Percentiles rank a stretch among this genome's conserved stretches.
Evolutionary conservation across 306 rosid species (phyloP).

Genomic region (Cucumis sativus): DNA sequence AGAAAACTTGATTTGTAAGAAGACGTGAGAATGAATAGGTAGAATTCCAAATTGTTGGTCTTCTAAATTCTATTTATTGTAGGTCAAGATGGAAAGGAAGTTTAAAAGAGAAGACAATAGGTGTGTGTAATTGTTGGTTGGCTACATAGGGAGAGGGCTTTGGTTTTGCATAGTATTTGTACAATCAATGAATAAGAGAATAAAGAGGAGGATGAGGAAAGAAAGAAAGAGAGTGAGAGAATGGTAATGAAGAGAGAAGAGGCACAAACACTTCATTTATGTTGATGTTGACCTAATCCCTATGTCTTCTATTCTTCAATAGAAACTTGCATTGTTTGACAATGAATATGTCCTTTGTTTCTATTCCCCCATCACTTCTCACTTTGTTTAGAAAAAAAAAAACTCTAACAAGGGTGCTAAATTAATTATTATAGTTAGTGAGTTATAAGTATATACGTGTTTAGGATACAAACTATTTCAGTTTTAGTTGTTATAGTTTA

Average conservation of each 20-base stretch:
- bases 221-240: neutral
- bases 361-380: neutral
- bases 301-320: slow-evolving; percentile 1
- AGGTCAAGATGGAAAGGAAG: neutral
- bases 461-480: no score
- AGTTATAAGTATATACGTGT: no score
- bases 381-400: no score
- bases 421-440: no score
- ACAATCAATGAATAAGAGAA: neutral
- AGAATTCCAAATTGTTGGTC: neutral
- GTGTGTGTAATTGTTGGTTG: neutral
- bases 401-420: no score
- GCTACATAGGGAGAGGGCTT: neutral
- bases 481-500: no score
- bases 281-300: neutral
- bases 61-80: neutral
- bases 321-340: neutral
- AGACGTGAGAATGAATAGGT: no score
- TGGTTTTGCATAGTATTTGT: neutral
- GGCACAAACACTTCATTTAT: neutral
- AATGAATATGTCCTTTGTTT: neutral
- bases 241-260: neutral
- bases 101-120: neutral
- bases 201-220: neutral
- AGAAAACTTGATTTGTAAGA: neutral